A percentile compares a stretch with the other conserved stretches of the same genome.
Conservation (phyloP, 352 stramenopile genomes). For the Pelagophyceae sp. region DNA sequence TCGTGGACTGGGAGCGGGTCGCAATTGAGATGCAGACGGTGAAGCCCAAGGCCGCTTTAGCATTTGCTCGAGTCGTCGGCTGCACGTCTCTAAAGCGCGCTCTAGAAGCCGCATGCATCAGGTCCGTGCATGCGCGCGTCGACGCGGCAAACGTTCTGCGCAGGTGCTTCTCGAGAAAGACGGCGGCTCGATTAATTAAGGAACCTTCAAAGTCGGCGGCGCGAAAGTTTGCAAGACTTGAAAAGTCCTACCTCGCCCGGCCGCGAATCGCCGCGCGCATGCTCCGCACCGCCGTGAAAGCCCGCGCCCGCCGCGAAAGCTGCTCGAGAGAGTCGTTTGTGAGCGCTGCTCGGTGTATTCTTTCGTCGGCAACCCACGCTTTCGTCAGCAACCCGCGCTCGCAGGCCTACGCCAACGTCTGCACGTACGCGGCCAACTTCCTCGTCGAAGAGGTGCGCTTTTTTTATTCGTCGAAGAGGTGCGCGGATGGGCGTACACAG, state of each 20-base stretch:
- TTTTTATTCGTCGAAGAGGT: no score
- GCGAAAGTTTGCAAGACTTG: neutral
- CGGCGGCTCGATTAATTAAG: neutral
- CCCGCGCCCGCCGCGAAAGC: no score
- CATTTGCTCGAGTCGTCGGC: neutral
- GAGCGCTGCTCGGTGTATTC: no score
- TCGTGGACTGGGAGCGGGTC: conserved; percentile 5
- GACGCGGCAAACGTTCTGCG: no score
- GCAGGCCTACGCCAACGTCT: neutral
- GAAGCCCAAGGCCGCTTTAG: neutral
- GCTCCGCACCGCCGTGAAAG: neutral
- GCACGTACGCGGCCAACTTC: neutral
- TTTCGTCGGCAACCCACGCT: no score
- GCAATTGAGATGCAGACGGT: neutral
- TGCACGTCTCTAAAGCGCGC: conserved; percentile 11
- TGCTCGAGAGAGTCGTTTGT: no score
- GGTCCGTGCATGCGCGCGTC: no score
- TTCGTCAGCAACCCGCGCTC: no score
- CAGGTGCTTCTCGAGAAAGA: neutral
- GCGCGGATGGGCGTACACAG: no score
- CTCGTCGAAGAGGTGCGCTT: conserved; percentile 13
- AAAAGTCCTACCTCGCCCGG: no score
- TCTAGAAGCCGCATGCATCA: neutral
- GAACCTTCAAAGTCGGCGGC: neutral
- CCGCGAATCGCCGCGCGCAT: neutral